Evolutionary conservation across 495 filamentous ascomycete genomes (phyloP), one percentile per base, ranked within the genome.

Genomic region (Astrothelium subdiscretum): DNA sequence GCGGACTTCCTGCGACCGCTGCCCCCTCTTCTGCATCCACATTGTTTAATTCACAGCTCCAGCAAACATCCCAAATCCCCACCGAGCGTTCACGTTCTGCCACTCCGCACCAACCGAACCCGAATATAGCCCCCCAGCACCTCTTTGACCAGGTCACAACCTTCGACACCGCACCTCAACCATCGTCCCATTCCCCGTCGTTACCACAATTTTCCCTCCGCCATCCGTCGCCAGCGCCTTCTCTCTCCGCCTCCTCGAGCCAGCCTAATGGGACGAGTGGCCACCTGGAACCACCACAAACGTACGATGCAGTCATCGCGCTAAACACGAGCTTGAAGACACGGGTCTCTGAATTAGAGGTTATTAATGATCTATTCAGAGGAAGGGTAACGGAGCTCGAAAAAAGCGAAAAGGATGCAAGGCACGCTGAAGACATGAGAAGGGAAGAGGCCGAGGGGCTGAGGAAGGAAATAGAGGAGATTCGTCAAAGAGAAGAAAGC

Each of bases 281-380:
- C 8, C 83, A 87, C 57, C 77, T 86, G 27, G 90, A 95, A 32
- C 79, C 87, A 4, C 84, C 88, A 6, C 88, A 86, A 67, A 89
- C 88, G 11, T 90, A 89, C 52, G 78, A 77, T 57, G 68, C 65
- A 10, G 66, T 73, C 27, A 66, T 69, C 12, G 27, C 73, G 26
- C 65, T 64, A 51, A 73, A 74, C 68, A 75, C 69, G 64, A 65
- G 73, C 3, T 57, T 67, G 26, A 71, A 67, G 3, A 71, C 68
- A n/a, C 67, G 71, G 38, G 57, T 77, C 51, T 66, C 62, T 32
- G 94, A 99, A 72, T 80, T 99, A 24, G 94, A 99, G 71, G 83
- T 99, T 57, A 95, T 99, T 73, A 96, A 97, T 67, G 90, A 91
- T 66, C 80, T 98, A 29, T 97, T 95, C 77, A 81, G 89, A 32